phyloP scores from a whole-genome alignment of 202 grass and related monocot genomes.

The Panicum hallii region DNA sequence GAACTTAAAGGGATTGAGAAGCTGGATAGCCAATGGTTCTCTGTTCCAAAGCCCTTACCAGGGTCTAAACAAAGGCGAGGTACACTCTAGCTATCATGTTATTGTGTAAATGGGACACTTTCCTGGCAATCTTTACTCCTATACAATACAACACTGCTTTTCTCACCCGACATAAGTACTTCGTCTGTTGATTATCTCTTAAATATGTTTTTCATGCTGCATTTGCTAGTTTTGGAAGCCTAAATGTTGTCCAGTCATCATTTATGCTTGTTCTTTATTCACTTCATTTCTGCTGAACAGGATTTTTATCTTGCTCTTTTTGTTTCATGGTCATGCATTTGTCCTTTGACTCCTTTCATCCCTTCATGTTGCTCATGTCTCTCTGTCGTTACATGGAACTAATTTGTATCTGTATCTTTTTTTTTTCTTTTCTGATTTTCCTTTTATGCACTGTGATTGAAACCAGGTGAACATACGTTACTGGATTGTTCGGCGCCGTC shows the following conservation, averaged over 20 bases:
- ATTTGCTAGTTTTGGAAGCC: conserved; percentile 9
- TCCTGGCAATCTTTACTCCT: neutral
- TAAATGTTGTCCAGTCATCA: conserved; percentile 4
- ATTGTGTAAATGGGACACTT: neutral
- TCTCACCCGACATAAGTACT: neutral
- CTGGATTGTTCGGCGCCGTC: conserved; percentile 69
- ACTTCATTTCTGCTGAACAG: neutral
- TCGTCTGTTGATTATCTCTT: neutral
- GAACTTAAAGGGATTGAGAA: conserved; percentile 95
- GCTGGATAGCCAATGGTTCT: conserved; percentile 88
- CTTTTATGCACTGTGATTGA: conserved; percentile 43
- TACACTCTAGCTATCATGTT: conserved; percentile 33
- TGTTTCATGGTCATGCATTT: conserved; percentile 12
- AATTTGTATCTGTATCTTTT: conserved; percentile 14
- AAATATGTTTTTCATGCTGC: neutral
- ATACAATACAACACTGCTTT: neutral
- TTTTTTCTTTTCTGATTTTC: conserved; percentile 33
- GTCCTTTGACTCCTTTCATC: neutral
- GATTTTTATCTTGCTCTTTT: neutral
- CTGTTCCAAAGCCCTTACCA: conserved; percentile 69
- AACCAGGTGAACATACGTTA: conserved; percentile 82
- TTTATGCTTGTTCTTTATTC: conserved; percentile 9
- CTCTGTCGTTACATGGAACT: neutral
- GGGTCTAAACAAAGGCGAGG: conserved; percentile 89
- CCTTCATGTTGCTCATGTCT: neutral